These are phyloP conservation scores for Vitis amurensis DNA, from an alignment of 164 flowering plant genomes.

Conservation along the genomic window DNA sequence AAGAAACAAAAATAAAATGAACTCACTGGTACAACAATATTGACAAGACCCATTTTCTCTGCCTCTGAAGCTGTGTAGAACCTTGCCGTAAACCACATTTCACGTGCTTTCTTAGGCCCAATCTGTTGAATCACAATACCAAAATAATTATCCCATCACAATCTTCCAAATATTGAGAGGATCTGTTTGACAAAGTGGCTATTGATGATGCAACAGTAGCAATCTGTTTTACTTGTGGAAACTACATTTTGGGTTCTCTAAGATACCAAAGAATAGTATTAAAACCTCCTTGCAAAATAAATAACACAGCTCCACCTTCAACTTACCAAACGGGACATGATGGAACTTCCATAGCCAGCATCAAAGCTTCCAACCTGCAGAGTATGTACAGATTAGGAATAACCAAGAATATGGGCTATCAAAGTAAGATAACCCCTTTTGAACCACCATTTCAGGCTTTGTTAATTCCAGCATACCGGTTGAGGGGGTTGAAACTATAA, in stretches of 20 bases:
- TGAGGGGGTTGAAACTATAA: too few relatives aligned
- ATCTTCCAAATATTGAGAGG: background rate
- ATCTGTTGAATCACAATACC: slow-evolving; percentile 39
- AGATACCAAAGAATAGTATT: too few relatives aligned
- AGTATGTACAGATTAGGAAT: background rate
- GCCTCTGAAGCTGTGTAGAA: slow-evolving; percentile 86
- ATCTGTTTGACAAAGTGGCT: background rate
- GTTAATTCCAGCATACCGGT: too few relatives aligned
- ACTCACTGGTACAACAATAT: slow-evolving; percentile 89
- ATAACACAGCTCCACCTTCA: background rate
- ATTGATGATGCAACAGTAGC: background rate
- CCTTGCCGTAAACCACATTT: slow-evolving; percentile 91
- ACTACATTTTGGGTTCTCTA: too few relatives aligned
- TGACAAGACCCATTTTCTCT: slow-evolving; percentile 95
- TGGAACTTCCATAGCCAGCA: slow-evolving; percentile 97
- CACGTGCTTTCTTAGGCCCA: slow-evolving; percentile 95
- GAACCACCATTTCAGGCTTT: too few relatives aligned
- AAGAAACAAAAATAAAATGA: background rate
- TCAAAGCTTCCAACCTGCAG: slow-evolving; percentile 98
- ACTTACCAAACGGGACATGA: slow-evolving; percentile 94
- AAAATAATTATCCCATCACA: background rate
- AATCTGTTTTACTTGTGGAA: too few relatives aligned
- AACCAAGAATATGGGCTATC: background rate
- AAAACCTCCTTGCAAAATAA: background rate
- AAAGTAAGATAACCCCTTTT: background rate